phyloP scores from a whole-genome alignment of 805 yeast species.

The Candida hungchunana region DNA sequence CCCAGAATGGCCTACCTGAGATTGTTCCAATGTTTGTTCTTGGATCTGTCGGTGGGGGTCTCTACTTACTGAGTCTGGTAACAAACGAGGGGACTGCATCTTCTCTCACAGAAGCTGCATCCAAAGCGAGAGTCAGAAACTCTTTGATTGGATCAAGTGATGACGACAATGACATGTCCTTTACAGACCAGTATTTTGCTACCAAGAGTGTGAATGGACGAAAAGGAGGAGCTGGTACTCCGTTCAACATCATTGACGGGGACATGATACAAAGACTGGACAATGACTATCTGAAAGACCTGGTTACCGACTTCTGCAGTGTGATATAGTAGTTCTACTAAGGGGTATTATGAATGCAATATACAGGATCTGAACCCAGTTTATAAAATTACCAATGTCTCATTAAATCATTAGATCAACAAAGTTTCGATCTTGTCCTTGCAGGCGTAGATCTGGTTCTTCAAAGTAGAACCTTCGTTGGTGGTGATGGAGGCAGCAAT shows the following conservation, averaged over 20 bases:
- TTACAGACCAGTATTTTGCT: no score
- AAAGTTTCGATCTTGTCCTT: slow-evolving; percentile 99
- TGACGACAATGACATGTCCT: no score
- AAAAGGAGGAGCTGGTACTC: no score
- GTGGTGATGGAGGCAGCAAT: slow-evolving; percentile 98
- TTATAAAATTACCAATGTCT: slow-evolving; percentile 2
- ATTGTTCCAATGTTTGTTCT: slow-evolving; percentile 21
- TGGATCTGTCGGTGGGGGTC: slow-evolving; percentile 26
- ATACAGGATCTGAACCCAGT: not conserved
- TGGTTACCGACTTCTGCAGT: slow-evolving; percentile 7
- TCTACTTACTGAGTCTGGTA: slow-evolving; percentile 21
- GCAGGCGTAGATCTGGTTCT: slow-evolving; percentile 93
- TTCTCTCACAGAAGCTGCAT: no score
- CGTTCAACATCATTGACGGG: slow-evolving; percentile 19
- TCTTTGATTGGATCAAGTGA: no score
- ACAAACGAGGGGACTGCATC: slow-evolving; percentile 6
- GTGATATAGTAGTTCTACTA: slow-evolving; percentile 7
- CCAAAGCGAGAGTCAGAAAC: no score
- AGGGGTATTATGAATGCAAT: no score
- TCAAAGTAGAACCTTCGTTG: slow-evolving; percentile 96
- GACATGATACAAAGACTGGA: slow-evolving; percentile 13
- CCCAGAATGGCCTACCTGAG: slow-evolving; percentile 1
- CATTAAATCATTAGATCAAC: slow-evolving; percentile 56
- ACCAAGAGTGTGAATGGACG: no score
- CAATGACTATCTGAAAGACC: slow-evolving; percentile 3